These are phyloP conservation scores for Wallacemonas sp. DNA, from an alignment of 208 protist genomes.

Conservation along the genomic window DNA sequence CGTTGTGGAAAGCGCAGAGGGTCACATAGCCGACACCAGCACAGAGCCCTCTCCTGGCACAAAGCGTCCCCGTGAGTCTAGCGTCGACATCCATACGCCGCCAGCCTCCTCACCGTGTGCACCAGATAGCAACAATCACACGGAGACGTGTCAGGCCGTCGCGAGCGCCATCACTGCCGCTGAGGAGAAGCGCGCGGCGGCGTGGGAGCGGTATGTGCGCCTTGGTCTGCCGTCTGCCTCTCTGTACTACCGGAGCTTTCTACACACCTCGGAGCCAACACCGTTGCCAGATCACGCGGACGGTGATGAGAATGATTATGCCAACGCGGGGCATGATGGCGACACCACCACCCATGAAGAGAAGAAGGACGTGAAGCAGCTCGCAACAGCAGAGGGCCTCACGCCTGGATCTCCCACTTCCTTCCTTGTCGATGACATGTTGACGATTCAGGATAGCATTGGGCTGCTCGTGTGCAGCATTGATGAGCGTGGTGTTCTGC, in stretches of 20 bases:
- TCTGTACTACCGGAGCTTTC: slow-evolving; percentile 71
- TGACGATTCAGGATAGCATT: slow-evolving; percentile 44
- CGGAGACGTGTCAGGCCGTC: background rate
- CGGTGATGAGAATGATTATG: no score
- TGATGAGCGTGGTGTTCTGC: slow-evolving; percentile 46
- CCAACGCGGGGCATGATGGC: no score
- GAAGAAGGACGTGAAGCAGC: background rate
- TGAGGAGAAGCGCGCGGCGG: background rate
- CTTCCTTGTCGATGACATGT: slow-evolving; percentile 40
- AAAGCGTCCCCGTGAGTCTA: background rate
- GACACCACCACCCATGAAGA: background rate
- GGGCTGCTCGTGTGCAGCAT: slow-evolving; percentile 54
- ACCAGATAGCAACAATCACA: background rate
- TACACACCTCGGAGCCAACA: slow-evolving; percentile 41
- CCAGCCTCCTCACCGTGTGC: no score
- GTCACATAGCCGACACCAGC: background rate
- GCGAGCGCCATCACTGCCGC: background rate
- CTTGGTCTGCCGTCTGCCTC: slow-evolving; percentile 36
- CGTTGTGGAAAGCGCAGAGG: no score
- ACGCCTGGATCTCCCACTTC: background rate
- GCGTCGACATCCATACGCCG: no score
- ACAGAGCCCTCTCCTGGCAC: no score
- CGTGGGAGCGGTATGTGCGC: slow-evolving; percentile 20
- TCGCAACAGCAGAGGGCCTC: background rate
- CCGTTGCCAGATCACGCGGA: no score